Percentiles rank a stretch among this genome's conserved stretches.
Evolutionary conservation across 2,329 filamentous ascomycete species (phyloP).

Genomic region (Ascochyta lentis): DNA sequence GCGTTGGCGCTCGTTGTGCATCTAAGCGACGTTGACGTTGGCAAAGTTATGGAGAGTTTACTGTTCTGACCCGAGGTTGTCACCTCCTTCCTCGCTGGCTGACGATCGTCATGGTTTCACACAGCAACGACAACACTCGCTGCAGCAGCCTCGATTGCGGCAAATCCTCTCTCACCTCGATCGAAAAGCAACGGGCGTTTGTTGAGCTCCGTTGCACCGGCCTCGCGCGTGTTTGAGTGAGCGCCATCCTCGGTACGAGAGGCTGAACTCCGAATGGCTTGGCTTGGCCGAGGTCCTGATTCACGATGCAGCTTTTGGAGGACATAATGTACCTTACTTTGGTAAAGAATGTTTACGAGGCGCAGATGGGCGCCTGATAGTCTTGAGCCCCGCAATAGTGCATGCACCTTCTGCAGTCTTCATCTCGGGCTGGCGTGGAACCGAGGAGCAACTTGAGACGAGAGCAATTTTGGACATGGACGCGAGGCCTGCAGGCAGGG

Average conservation of each 20-base stretch:
- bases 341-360: neutral
- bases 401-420: neutral
- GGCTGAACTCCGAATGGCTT: neutral
- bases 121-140: neutral
- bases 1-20: conserved; percentile 9
- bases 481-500: conserved; percentile 1
- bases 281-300: conserved; percentile 5
- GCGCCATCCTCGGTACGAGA: conserved; percentile 6
- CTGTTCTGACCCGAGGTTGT: conserved; percentile 4
- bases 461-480: neutral
- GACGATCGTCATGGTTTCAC: conserved; percentile 1
- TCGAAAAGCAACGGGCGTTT: conserved; percentile 8
- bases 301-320: neutral
- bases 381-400: neutral
- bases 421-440: conserved; percentile 1
- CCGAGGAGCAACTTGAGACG: neutral
- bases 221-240: neutral
- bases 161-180: neutral
- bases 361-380: neutral
- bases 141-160: neutral
- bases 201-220: conserved; percentile 12
- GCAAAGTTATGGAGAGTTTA: conserved; percentile 1
- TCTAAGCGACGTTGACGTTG: conserved; percentile 9
- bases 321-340: neutral
- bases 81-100: neutral